Evolutionary conservation across 2,329 filamentous ascomycete species (phyloP), one percentile per base, ranked within the genome.

Genomic region (Colletotrichum sansevieriae): DNA sequence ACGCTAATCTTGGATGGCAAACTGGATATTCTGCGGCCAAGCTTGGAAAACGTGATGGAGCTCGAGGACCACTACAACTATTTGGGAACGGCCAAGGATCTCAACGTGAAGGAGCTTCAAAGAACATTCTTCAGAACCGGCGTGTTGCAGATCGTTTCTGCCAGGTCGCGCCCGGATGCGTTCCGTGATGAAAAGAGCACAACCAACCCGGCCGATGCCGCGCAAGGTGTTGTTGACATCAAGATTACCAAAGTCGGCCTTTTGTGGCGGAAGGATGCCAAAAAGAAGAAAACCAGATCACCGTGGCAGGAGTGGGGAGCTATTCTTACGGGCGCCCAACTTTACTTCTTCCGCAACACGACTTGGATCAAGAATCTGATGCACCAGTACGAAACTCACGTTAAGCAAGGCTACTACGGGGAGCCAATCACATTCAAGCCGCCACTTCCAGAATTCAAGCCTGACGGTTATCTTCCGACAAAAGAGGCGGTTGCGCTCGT

Each of bases 281-380:
- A 97, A 82, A 97, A 95, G 81, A 95, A 96, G 81, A 97, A 97
- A 79, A 92, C 94, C 0, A 88, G 95, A 49, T 98, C 95, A 11
- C 95, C 96, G 1, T 99, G 96, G 96, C 95, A 98, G 77, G 96
- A 99, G 85, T 99, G 96, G 96, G 96, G 96, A 60, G 96, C 94
- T 25, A 92, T 99, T 67, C 86, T 99, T 35, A 99, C 96, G 0
- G 94, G 95, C n/a, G 97, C 96, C 6, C 95, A 98, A 76, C 87
- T 99, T 8, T 99, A 98, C 78, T 94, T 99, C 79, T 99, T 98
- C 83, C 91, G 93, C 66, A 98, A 98, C 77, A 92, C 94, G 5
- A 86, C 90, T 20, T 99, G 96, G 95, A 90, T 97, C 39, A 98
- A 97, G 79, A 92, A 88, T 67, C 81, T 99, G 71, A 94, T 98